phyloP scores from a whole-genome alignment of 2,329 filamentous ascomycete species.

The Trichoderma asperellum region DNA sequence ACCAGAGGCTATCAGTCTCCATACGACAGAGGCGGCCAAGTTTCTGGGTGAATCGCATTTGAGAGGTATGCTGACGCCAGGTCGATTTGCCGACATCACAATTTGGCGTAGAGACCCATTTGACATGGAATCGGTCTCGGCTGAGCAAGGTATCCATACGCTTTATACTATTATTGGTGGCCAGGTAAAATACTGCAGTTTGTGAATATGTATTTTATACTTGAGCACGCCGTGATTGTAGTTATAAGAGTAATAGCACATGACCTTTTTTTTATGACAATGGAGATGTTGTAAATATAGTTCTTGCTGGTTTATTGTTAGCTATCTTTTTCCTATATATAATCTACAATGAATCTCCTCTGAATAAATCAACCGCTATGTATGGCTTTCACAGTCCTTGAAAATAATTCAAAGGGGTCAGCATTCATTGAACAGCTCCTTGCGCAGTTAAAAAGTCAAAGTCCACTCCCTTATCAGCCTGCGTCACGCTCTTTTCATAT shows the following conservation, averaged over 20 bases:
- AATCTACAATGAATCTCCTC: background rate
- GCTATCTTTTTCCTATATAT: background rate
- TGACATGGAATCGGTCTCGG: background rate
- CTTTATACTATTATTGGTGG: background rate
- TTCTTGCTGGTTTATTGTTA: background rate
- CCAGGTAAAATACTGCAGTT: background rate
- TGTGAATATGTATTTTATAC: background rate
- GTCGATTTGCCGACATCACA: background rate
- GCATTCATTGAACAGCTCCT: constrained; percentile 35
- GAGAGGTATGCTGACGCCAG: background rate
- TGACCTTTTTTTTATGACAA: background rate
- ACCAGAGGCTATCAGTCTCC: background rate
- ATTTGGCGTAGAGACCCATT: background rate
- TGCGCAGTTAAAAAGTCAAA: constrained; percentile 63
- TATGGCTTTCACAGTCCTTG: background rate
- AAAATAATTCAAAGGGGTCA: background rate
- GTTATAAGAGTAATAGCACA: background rate
- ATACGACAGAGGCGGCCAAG: background rate
- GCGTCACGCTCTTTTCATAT: constrained; percentile 63
- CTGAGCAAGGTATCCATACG: background rate
- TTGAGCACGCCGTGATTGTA: background rate
- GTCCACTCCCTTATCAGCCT: constrained; percentile 62
- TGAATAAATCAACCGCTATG: background rate
- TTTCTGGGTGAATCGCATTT: background rate
- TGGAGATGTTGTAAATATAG: background rate